Base-by-base conservation (phyloP, 306 rosid genomes). In the Astragalus membranaceus region DNA sequence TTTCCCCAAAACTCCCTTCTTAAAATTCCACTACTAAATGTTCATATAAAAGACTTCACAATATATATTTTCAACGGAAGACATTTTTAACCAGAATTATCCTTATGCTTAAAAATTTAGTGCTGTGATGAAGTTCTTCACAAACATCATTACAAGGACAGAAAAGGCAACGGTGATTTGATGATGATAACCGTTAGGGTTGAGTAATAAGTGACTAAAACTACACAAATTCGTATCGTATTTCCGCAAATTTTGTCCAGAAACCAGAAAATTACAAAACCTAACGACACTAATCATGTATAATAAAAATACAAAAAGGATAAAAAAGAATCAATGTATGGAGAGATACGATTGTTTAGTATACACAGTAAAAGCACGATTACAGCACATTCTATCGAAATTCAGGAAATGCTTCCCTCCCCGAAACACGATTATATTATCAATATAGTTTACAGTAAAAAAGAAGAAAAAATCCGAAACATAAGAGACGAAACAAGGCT, bases 221-320 rank as follows among this genome's bases (percentile, higher is more conserved):
- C 39, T 5, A 43, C 8, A 55, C 8, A 15, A 47, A 58, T 4
- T 44, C 17, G 17, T 13, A 32, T 43, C 46, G 0, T 5, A 11
- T 43, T 47, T 75, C 17, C 16, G n/a, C 10, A 8, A 33, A 10
- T 54, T 63, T 63, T 52, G 16, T 8, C 57, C 14, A 54, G 16
- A 12, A 74, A 65, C 13, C 16, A n/a, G 66, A 74, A 54, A 7
- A 30, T 52, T 5, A 17, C 42, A 74, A 65, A 65, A 55, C 51
- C 66, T 35, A 75, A 48, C 6, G 14, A 9, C 46, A 47, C 29
- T 73, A 49, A 66, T 43, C 51, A 66, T 48, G 23, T 9, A n/a
- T 10, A 10, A 35, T 23, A 48, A 55, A 8, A 56, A 20, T 15
- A 55, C 33, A 43, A 60, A 43, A 60, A 29, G 0, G 9, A 0